Conservation (phyloP, 2,329 filamentous ascomycete genomes). For the Phymatotrichopsis omnivora region DNA sequence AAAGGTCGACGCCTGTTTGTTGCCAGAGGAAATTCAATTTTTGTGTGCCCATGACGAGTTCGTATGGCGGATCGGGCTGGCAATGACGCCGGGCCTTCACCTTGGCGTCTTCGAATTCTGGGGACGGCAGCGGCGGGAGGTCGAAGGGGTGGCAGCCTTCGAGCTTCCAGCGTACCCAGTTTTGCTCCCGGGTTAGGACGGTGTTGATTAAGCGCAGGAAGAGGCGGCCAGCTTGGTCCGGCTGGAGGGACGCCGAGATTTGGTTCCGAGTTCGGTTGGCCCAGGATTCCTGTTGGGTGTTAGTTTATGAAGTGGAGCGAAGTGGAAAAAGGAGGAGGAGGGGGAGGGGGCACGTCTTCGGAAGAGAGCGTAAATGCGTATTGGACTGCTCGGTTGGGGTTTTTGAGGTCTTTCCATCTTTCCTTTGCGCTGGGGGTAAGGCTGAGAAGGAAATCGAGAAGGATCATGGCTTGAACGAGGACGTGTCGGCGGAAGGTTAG, state of each 20-base stretch:
- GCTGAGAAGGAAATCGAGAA: slow-evolving; percentile 91
- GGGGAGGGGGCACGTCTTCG: slow-evolving; percentile 59
- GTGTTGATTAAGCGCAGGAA: slow-evolving; percentile 97
- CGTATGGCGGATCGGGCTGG: slow-evolving; percentile 50
- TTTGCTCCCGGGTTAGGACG: slow-evolving; percentile 89
- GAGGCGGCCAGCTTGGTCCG: slow-evolving; percentile 74
- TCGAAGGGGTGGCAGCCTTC: slow-evolving; percentile 86
- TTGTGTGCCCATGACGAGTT: slow-evolving; percentile 51
- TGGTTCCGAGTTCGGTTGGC: slow-evolving; percentile 62
- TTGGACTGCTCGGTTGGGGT: slow-evolving; percentile 68
- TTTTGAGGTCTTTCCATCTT: slow-evolving; percentile 56
- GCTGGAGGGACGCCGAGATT: slow-evolving; percentile 74
- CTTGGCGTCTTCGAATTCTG: slow-evolving; percentile 60
- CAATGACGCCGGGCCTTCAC: slow-evolving; percentile 61
- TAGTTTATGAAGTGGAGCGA: not conserved
- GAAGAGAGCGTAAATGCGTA: slow-evolving; percentile 62
- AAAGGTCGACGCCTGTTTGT: slow-evolving; percentile 50
- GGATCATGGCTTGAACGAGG: slow-evolving; percentile 85
- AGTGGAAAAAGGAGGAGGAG: not conserved
- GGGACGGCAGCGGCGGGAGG: slow-evolving; percentile 56
- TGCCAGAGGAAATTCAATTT: slow-evolving; percentile 64
- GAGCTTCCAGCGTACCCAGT: slow-evolving; percentile 98
- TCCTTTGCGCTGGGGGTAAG: slow-evolving; percentile 72
- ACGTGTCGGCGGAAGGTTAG: slow-evolving; percentile 89
- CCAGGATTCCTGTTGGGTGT: slow-evolving; percentile 62